Conservation (phyloP, 2,329 filamentous ascomycete genomes). For the Lecanicillium sp. region DNA sequence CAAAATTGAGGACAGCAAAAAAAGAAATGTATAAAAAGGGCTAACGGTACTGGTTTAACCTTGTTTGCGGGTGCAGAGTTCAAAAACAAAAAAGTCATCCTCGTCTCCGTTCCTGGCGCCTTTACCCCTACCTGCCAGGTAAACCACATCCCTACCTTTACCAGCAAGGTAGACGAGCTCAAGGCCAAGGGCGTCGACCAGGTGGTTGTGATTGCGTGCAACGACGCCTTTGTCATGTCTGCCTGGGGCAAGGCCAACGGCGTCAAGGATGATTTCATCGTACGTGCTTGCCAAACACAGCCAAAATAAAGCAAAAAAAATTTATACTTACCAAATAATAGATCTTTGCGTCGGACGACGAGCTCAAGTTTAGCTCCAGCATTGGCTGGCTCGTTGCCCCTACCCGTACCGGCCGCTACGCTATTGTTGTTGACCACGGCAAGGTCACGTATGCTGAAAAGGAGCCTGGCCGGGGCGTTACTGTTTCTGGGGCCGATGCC, state of each 20-base stretch:
- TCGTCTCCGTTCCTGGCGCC: constrained; percentile 56
- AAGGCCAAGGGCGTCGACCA: constrained; percentile 75
- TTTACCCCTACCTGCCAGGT: constrained; percentile 85
- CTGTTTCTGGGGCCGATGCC: constrained; percentile 44
- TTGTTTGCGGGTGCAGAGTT: constrained; percentile 31
- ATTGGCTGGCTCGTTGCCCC: constrained; percentile 71
- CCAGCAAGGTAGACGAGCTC: constrained; percentile 61
- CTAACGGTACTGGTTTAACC: constrained; percentile 2
- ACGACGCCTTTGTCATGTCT: constrained; percentile 81
- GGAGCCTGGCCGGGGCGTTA: constrained; percentile 46
- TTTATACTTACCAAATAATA: constrained; percentile 17
- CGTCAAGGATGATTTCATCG: constrained; percentile 58
- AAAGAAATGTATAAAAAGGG: neutral
- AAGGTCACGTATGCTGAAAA: constrained; percentile 75
- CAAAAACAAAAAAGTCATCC: constrained; percentile 46
- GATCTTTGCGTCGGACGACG: constrained; percentile 68
- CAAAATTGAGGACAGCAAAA: too few species aligned
- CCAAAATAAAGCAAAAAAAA: neutral
- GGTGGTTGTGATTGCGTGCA: constrained; percentile 73
- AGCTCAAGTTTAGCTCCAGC: constrained; percentile 64
- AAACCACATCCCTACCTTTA: constrained; percentile 73
- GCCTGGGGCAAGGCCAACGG: constrained; percentile 86
- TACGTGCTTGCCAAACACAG: constrained; percentile 26
- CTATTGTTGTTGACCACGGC: constrained; percentile 73
- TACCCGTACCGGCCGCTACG: constrained; percentile 64